A percentile compares a stretch with the other conserved stretches of the same genome.
These are phyloP conservation scores for Craspedostauros australis DNA, from an alignment of 108 stramenopile species.

Conservation along the genomic window DNA sequence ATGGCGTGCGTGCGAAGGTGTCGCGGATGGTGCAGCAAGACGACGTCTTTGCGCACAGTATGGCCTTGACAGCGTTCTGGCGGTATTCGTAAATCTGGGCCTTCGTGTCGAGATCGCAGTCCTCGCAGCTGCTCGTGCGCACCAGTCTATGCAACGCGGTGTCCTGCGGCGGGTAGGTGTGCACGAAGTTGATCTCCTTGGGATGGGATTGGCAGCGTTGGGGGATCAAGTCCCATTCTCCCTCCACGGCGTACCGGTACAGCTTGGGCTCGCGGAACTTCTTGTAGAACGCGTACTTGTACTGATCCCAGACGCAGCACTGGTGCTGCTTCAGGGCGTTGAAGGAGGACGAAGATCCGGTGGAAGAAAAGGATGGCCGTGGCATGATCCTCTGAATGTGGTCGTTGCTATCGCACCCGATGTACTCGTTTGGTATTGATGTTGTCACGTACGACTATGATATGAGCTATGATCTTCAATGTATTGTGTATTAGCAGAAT, in stretches of 20 bases:
- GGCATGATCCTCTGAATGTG: too few species aligned
- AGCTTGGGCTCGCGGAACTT: constrained; percentile 18
- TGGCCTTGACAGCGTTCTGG: constrained; percentile 8
- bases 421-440: too few species aligned
- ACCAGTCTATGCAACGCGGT: constrained; percentile 17
- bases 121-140: background rate
- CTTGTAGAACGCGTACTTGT: constrained; percentile 11
- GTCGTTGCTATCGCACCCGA: too few species aligned
- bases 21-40: constrained; percentile 20
- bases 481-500: too few species aligned
- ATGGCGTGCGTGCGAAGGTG: constrained; percentile 42
- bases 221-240: constrained; percentile 28
- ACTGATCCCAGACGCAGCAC: too few species aligned
- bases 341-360: too few species aligned
- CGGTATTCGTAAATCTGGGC: constrained; percentile 3
- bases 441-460: too few species aligned
- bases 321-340: too few species aligned
- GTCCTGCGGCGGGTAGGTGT: constrained; percentile 23
- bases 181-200: constrained; percentile 17
- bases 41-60: constrained; percentile 2
- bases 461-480: too few species aligned
- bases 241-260: constrained; percentile 7
- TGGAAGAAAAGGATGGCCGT: too few species aligned
- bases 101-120: background rate
- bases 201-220: constrained; percentile 19